Base-by-base conservation (phyloP, 1,284 basidiomycete species). In the Boletellus deceptivus region DNA sequence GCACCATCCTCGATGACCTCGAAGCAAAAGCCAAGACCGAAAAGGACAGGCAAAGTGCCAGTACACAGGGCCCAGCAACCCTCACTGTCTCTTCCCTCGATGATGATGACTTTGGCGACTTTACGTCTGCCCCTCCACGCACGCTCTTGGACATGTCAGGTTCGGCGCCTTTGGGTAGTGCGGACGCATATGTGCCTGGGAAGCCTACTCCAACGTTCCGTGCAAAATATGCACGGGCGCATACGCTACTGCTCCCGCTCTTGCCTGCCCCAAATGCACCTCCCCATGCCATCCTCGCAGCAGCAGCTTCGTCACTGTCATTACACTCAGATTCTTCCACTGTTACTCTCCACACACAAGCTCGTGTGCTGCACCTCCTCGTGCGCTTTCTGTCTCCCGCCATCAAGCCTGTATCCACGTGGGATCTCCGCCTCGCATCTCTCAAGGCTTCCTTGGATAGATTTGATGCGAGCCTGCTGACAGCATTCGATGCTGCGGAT, bases 51-150 rank as follows among this genome's bases (percentile, higher is more conserved):
- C 45, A 49, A 22, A 52, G 38, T 6, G 17, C 43, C 42, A 31
- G 6, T 38, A 22, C 46, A 13, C 53, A 43, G 20, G 53, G 57
- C 37, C 82, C 84, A 13, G 81, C 86, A 0, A 83, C 76, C 1
- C 75, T 86, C 14, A 58, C 76, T 3, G 77, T 83, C 6, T 80
- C 74, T 36, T 71, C 69, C 33, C 67, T 70, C 39, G 83, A 96
- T 57, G 94, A 95, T 35, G 97, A 98, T 72, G 93, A 92, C 51
- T 98, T 98, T 73, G 94, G 93, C 1, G 93, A 96, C 65, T 96
- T 90, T 63, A 74, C 84, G 1, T 74, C 78, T 0, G 80, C 71
- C 22, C 58, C 55, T 29, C 62, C 57, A 8, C 54, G 52, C 18
- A 54, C 58, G 10, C 58, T 65, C 14, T 46, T 57, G 36, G 65